These are phyloP conservation scores for Dovyalis caffra DNA, from an alignment of 345 rosid species.

Conservation along the genomic window DNA sequence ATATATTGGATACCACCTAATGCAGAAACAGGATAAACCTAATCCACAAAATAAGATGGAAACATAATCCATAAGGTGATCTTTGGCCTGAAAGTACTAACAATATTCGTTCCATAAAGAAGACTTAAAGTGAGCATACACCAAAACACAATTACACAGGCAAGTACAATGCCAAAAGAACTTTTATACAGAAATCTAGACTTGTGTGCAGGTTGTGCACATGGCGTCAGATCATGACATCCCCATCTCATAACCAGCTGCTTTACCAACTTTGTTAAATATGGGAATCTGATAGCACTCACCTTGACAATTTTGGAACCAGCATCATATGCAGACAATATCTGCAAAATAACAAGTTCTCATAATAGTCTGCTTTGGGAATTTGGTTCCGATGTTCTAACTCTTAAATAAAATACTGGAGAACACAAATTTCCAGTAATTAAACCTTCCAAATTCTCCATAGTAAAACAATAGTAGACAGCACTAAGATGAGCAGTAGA, in stretches of 20 bases:
- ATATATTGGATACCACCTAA: constrained; percentile 48
- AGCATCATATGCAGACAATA: constrained; percentile 46
- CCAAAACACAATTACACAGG: no score
- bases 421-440: not conserved
- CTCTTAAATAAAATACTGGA: not conserved
- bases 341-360: constrained; percentile 31
- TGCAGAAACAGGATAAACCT: constrained; percentile 63
- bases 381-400: not conserved
- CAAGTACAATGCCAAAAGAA: not conserved
- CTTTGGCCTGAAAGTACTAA: not conserved
- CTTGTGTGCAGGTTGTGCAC: not conserved
- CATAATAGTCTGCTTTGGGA: not conserved
- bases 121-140: not conserved
- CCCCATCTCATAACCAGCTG: not conserved
- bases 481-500: not conserved
- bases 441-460: not conserved
- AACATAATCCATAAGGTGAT: constrained; percentile 5
- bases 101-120: not conserved
- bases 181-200: not conserved
- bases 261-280: not conserved
- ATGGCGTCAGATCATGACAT: not conserved
- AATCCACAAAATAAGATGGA: constrained; percentile 16
- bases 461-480: not conserved
- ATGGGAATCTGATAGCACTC: constrained; percentile 6
- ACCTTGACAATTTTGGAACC: constrained; percentile 65